These are phyloP conservation scores for Pyrus hybrid DNA, from an alignment of 331 rosid genomes.

Conservation along the genomic window DNA sequence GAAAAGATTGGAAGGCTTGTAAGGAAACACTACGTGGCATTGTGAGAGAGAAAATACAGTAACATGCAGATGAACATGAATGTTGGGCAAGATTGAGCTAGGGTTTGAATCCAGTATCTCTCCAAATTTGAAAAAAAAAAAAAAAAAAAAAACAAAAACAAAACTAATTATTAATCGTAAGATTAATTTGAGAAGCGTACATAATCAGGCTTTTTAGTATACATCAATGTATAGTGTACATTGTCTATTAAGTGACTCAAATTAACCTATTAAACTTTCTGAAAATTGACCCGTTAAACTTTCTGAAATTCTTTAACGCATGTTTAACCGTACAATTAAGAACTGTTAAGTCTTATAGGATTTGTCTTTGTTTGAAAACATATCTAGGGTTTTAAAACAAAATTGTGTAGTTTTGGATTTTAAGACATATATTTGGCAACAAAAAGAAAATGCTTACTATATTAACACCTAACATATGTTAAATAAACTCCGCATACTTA, in stretches of 20 bases:
- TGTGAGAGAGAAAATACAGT: background rate
- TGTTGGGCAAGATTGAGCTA: background rate
- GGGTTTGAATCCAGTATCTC: too few species aligned
- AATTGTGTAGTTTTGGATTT: background rate
- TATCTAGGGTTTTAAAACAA: background rate
- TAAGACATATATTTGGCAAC: background rate
- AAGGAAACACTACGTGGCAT: background rate
- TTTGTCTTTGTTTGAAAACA: background rate
- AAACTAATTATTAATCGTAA: too few species aligned
- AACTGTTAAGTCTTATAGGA: background rate
- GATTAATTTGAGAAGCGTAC: background rate
- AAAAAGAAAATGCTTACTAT: too few species aligned
- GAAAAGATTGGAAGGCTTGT: background rate
- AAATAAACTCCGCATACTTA: too few species aligned
- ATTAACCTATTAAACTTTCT: too few species aligned
- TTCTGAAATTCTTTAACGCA: background rate
- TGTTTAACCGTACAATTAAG: background rate
- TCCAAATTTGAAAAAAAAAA: background rate
- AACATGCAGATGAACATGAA: background rate
- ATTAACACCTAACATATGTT: too few species aligned
- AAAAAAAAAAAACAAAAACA: fast-evolving
- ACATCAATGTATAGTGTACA: background rate
- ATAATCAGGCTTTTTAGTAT: too few species aligned
- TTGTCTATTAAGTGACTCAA: background rate
- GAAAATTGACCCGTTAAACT: background rate